A percentile compares a stretch with the other conserved stretches of the same genome.
phyloP scores from a whole-genome alignment of 208 protist genomes.

The Trypanosomatidae sp. region DNA sequence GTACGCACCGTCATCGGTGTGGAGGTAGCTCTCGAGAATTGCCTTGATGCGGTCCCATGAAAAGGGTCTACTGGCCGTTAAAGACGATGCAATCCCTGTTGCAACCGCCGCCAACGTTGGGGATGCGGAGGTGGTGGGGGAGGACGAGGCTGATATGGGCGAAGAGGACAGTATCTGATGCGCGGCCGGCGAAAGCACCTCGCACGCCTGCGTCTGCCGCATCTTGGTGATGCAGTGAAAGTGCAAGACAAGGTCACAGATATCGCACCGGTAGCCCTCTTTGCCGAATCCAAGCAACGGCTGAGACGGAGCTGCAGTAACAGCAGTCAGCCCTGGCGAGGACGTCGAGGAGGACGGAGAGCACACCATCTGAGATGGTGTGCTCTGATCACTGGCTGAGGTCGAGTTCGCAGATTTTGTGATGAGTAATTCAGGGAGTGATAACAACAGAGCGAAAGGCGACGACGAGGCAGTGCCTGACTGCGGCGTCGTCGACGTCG shows the following conservation, averaged over 20 bases:
- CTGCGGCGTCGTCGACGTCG: background rate
- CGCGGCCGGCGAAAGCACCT: conserved; percentile 17
- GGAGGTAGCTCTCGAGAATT: conserved; percentile 18
- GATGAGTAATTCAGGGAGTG: background rate
- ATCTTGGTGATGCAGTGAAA: conserved; percentile 34
- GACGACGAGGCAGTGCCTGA: background rate
- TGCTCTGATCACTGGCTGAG: background rate
- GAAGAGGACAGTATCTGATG: conserved; percentile 5
- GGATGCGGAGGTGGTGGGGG: background rate
- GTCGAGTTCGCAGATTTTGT: background rate
- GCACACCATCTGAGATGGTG: background rate
- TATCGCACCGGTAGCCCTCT: conserved; percentile 39
- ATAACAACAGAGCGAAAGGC: background rate
- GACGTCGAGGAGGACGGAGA: background rate
- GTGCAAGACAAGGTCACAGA: conserved; percentile 41
- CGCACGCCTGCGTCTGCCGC: conserved; percentile 16
- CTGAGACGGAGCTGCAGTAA: conserved; percentile 4
- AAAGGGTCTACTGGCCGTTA: background rate
- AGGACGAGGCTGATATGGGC: background rate
- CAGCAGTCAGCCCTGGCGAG: background rate
- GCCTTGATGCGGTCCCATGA: conserved; percentile 19
- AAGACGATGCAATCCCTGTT: background rate
- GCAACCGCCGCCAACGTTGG: background rate
- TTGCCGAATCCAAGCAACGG: conserved; percentile 44
- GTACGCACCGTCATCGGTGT: conserved; percentile 3